Conservation (phyloP, 768 basidiomycete genomes). For the Phlebiopsis gigantea region DNA sequence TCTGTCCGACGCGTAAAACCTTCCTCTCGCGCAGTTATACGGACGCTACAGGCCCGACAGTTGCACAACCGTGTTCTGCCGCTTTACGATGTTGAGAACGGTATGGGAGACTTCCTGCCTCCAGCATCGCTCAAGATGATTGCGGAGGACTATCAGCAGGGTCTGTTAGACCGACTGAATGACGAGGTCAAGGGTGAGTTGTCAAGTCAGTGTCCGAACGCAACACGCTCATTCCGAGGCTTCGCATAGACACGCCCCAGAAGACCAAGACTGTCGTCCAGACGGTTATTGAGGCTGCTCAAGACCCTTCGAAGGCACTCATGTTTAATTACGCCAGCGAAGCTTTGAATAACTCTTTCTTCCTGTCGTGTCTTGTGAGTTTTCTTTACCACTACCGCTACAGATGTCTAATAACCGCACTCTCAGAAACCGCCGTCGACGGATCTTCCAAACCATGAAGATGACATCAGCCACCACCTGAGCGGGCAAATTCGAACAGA, state of each 20-base stretch:
- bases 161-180: slow-evolving; percentile 72
- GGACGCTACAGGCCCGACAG: slow-evolving; percentile 22
- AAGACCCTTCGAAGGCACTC: slow-evolving; percentile 51
- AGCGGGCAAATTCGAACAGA: slow-evolving; percentile 34
- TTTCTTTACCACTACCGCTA: not conserved
- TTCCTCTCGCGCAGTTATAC: not conserved
- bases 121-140: slow-evolving; percentile 66
- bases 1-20: not conserved
- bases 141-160: slow-evolving; percentile 82
- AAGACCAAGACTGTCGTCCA: slow-evolving; percentile 58
- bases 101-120: slow-evolving; percentile 75
- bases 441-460: slow-evolving; percentile 24
- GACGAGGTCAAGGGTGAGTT: slow-evolving; percentile 63
- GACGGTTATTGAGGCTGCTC: slow-evolving; percentile 65
- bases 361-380: slow-evolving; percentile 81
- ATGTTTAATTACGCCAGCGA: slow-evolving; percentile 90
- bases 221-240: not conserved
- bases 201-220: not conserved
- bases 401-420: too few relatives aligned
- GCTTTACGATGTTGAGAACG: slow-evolving; percentile 63
- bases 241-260: slow-evolving; percentile 44
- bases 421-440: slow-evolving; percentile 32
- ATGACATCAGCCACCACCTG: slow-evolving; percentile 32
- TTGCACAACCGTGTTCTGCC: slow-evolving; percentile 51
- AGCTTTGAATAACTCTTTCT: slow-evolving; percentile 94